Base-by-base conservation (phyloP, 2,329 filamentous ascomycete species). In the Aspergillus cejpii region DNA sequence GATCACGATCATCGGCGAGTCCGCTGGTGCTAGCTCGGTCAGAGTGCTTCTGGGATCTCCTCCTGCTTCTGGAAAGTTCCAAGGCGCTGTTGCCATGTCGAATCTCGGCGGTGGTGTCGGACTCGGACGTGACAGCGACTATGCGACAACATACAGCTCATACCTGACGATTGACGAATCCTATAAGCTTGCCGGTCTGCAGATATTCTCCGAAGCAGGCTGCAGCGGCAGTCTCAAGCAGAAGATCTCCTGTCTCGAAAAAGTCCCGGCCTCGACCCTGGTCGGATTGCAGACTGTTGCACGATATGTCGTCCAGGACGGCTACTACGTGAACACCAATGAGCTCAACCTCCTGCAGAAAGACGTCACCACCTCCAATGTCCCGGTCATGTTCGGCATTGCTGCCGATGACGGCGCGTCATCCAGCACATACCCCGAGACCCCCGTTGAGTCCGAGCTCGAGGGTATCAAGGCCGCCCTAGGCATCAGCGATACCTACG, bases 301-400 rank as follows among this genome's bases (percentile, higher is more conserved):
- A 7, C 70, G 75, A 33, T 78, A 74, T 47, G 70, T 79, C 3
- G 78, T 83, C 5, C 73, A 80, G 39, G 79, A 83, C 47, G 78
- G 77, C 20, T 74, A 66, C 6, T 78, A 76, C 44, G 71, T 81
- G 48, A 68, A 74, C 50, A 71, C 74, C 6, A 65, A 75, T 5
- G 61, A 73, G 27, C 69, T 80, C 20, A 63, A 71, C 15, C 65
- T 76, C 21, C 58, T 63, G 3, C 65, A 65, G 6, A 61, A 59
- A 19, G 73, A 75, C 45, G 60, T 59, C 15, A 69, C 68, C 6
- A 69, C 68, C 0, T 70, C 77, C 0, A 69, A 77, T 17, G 65
- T 80, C 19, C 70, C 72, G 14, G 68, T 81, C 10, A 75, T 83
- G 55, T 79, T 79, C 58, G 78, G 78, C 41, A 72, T 68, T 36